Percentiles rank a stretch among this genome's conserved stretches.
Conservation (phyloP, 2,329 filamentous ascomycete species). For the Alternaria sp. region DNA sequence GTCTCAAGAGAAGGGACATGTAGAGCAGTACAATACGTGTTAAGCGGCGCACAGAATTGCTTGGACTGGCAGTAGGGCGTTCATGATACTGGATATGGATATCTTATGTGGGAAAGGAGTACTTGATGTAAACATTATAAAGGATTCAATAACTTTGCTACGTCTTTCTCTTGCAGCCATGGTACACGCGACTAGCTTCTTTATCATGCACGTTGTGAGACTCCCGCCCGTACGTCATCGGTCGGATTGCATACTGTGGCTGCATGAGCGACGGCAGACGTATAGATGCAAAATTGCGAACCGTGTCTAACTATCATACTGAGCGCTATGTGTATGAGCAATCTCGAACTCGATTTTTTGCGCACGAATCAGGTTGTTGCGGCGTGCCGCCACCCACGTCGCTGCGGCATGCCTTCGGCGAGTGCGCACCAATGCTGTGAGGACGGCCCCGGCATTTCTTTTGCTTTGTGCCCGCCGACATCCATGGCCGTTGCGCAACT, state of each 20-base stretch:
- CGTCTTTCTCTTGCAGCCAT: not conserved
- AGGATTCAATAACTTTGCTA: not conserved
- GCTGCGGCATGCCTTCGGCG: slow-evolving; percentile 9
- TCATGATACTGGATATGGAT: not conserved
- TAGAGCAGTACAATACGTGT: not conserved
- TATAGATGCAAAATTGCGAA: no score
- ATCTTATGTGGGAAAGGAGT: not conserved
- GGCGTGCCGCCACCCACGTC: slow-evolving; percentile 7
- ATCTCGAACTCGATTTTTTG: not conserved
- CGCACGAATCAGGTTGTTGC: not conserved
- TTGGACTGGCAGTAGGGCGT: not conserved
- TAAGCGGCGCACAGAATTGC: not conserved
- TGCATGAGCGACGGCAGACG: not conserved
- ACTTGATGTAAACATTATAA: not conserved
- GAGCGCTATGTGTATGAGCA: not conserved
- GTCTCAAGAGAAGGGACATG: not conserved
- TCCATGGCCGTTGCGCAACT: slow-evolving; percentile 6
- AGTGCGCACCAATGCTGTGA: slow-evolving; percentile 5
- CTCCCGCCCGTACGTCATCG: not conserved
- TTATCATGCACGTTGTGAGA: not conserved
- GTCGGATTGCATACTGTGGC: not conserved
- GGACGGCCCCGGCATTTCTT: slow-evolving; percentile 15
- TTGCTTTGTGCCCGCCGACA: slow-evolving; percentile 15
- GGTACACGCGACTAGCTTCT: not conserved
- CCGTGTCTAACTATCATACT: not conserved